A percentile compares a stretch with the other conserved stretches of the same genome.
phyloP scores from a whole-genome alignment of 1,284 basidiomycete species.

The Austropuccinia psidii region DNA sequence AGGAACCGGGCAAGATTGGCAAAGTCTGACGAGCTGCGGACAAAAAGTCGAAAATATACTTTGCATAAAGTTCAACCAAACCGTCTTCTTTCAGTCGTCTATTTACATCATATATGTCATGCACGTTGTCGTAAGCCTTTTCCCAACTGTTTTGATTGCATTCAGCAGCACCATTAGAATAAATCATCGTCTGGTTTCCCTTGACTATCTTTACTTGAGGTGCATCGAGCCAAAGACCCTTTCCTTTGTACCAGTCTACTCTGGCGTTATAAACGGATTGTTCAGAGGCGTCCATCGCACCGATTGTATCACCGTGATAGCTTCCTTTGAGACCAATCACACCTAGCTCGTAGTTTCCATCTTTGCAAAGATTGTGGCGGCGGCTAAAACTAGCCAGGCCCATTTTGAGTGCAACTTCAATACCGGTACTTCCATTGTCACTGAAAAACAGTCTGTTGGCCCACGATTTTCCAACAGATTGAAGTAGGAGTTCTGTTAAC shows the following conservation, averaged over 20 bases:
- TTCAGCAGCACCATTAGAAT: slow-evolving; percentile 53
- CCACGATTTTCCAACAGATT: slow-evolving; percentile 67
- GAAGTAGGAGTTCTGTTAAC: slow-evolving; percentile 63
- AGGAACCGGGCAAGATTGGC: slow-evolving; percentile 55
- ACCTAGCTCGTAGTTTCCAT: slow-evolving; percentile 59
- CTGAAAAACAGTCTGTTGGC: slow-evolving; percentile 84
- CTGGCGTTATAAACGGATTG: slow-evolving; percentile 68
- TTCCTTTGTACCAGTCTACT: slow-evolving; percentile 90
- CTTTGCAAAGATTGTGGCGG: slow-evolving; percentile 50
- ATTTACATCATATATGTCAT: slow-evolving; percentile 65
- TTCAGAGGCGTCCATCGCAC: slow-evolving; percentile 91
- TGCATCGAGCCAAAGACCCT: slow-evolving; percentile 88
- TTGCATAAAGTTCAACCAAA: slow-evolving; percentile 61
- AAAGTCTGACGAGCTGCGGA: slow-evolving; percentile 34
- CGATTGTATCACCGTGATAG: slow-evolving; percentile 97
- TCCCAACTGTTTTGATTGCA: slow-evolving; percentile 38
- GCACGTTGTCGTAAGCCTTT: slow-evolving; percentile 51
- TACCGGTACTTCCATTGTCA: slow-evolving; percentile 89
- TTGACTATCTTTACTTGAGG: slow-evolving; percentile 63
- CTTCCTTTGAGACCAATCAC: slow-evolving; percentile 83
- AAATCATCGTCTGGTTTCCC: slow-evolving; percentile 58
- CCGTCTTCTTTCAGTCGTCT: slow-evolving; percentile 55
- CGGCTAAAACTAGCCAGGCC: slow-evolving; percentile 66
- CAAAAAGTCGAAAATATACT: slow-evolving; percentile 55
- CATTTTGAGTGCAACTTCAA: slow-evolving; percentile 97